These are phyloP conservation scores for Alternaria gaisen DNA, from an alignment of 2,329 filamentous ascomycete species.

Conservation along the genomic window DNA sequence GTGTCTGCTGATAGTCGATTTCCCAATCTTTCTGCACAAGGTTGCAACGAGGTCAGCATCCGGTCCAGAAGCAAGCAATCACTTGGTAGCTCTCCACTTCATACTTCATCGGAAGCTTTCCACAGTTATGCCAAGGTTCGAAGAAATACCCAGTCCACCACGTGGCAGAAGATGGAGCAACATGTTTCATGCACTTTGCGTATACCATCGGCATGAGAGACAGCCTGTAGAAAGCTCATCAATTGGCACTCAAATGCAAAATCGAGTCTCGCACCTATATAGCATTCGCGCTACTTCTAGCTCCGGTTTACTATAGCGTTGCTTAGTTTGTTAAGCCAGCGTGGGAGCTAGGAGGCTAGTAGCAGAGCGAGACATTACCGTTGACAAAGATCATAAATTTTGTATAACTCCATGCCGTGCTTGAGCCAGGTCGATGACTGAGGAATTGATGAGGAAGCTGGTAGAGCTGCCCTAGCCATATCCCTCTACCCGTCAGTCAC, in stretches of 20 bases:
- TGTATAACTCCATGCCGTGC: background rate
- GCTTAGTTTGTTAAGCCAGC: background rate
- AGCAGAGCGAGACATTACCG: background rate
- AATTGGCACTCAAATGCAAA: fast-evolving
- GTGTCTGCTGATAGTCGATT: background rate
- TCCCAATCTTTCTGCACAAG: background rate
- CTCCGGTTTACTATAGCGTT: background rate
- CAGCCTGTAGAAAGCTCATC: background rate
- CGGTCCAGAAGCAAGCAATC: background rate
- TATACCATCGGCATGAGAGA: background rate
- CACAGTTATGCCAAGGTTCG: background rate
- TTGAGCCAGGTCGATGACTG: background rate
- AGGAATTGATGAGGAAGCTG: background rate
- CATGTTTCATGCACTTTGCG: background rate
- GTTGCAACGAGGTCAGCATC: background rate
- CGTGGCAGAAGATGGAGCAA: background rate
- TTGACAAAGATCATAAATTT: background rate
- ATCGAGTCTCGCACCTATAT: background rate
- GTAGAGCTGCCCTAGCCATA: background rate
- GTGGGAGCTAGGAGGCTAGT: background rate
- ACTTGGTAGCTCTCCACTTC: background rate
- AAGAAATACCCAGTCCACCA: background rate
- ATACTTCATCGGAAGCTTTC: background rate
- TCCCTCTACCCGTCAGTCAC: background rate
- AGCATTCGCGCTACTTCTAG: background rate